phyloP scores from a whole-genome alignment of 2,329 filamentous ascomycete species.

The Paecilomyces sp. region DNA sequence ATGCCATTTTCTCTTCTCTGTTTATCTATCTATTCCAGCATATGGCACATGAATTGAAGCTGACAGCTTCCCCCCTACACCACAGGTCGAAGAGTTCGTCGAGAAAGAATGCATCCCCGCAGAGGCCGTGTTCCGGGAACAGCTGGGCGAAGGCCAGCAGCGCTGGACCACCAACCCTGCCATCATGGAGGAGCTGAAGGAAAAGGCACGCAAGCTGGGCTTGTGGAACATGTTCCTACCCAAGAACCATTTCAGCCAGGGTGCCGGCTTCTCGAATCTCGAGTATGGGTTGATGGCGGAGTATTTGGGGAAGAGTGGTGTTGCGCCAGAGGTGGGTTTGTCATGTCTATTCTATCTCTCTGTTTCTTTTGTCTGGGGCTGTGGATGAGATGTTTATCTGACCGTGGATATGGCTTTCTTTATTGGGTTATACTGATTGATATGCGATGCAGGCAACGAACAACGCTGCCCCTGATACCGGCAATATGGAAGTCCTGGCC shows the following conservation, averaged over 20 bases:
- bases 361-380: too few species aligned
- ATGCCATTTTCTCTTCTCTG: constrained; percentile 16
- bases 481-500: constrained; percentile 91
- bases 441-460: constrained; percentile 59
- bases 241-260: constrained; percentile 90
- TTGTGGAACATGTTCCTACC: constrained; percentile 99
- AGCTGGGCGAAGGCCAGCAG: constrained; percentile 66
- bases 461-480: constrained; percentile 84
- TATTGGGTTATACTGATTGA: not conserved
- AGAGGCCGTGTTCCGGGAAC: constrained; percentile 71
- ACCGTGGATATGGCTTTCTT: not conserved
- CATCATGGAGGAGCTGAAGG: constrained; percentile 84
- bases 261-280: constrained; percentile 87
- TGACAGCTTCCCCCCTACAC: not conserved
- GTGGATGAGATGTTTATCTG: too few species aligned
- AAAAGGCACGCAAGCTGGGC: constrained; percentile 70
- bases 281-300: constrained; percentile 99
- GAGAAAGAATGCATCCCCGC: constrained; percentile 90
- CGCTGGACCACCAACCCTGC: constrained; percentile 75
- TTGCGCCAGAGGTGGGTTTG: constrained; percentile 59
- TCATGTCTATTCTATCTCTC: constrained; percentile 11
- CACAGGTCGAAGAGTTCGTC: constrained; percentile 83
- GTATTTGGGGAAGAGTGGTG: constrained; percentile 77
- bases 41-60: not conserved
- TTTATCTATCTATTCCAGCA: not conserved